Evolutionary conservation across 495 filamentous ascomycete genomes (phyloP), one percentile per base, ranked within the genome.

Genomic region (Lasiosphaeriaceae sp.): DNA sequence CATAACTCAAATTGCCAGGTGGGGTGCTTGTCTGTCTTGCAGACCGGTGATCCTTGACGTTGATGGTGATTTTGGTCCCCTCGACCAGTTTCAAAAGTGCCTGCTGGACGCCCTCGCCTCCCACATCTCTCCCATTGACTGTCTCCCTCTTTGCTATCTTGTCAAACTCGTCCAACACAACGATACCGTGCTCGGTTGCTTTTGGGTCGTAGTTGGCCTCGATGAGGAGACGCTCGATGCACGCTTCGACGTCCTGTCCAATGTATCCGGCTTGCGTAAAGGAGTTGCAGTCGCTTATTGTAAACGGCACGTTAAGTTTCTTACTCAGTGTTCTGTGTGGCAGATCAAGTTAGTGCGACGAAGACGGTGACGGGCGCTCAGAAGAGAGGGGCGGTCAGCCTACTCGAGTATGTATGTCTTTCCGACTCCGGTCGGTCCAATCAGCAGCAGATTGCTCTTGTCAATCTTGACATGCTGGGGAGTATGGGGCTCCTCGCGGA

Each of bases 181-280:
- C 90, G 52, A 98, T 97, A 11, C 94, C 94, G 29, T 87, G 83
- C 68, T 98, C 94, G 29, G 90, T 88, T 44, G 87, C 85, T 52
- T 86, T 83, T 19, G 94, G 83, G 62, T 96, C 89, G 75, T 96
- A 96, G 70, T 95, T 89, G 19, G 92, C 87, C 49, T 95, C 92
- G 56, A 91, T 87, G 9, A 98, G 76, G 29, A 98, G 80, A 23
- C 93, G 83, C 62, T 96, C 90, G 19, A 98, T 90, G 63, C 92
- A 96, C 0, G 89, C 84, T 64, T 98, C 94, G 45, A 89, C 92
- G 66, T 98, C 94, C 67, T 97, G 92, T 54, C 94, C 94, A 55
- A 98, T 96, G 66, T 98, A 98, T 14, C 94, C 94, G 6, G 94
- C 92, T 76, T 96, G 92, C 2, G 94, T 98, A 60, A 98, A 93